Evolutionary conservation across 108 stramenopile species (phyloP), one percentile per base, ranked within the genome.

Genomic region (Nitzschia sp.): DNA sequence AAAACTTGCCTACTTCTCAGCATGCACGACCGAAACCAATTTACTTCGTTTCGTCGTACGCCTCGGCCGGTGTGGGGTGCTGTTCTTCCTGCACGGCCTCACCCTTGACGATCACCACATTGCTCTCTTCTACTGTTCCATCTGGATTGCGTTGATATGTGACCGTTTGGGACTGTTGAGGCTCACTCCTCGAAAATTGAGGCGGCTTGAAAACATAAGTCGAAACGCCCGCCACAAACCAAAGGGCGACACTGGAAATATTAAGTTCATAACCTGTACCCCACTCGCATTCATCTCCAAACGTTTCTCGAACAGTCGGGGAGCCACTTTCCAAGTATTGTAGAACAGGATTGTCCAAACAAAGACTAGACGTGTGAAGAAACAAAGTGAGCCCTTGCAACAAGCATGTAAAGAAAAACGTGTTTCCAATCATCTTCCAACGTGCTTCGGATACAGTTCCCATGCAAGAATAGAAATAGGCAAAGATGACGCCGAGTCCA

Each of bases 301-400:
- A 65, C 9, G 56, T 58, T 2, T 36, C 28, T 29, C 38, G 51
- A 9, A 65, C 19, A 36, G 49, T 1, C 11, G 66, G 47, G 15
- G 35, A 26, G 3, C 54, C 19, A 21, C 19, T 42, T 31, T 74
- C 74, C 8, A 65, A 29, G 23, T 59, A 67, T 65, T 67, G 74
- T 15, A 67, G 1, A 15, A 58, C 66, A 19, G 74, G 74, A 51
- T 74, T 74, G 49, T 74, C 59, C 24, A 32, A 29, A 53, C 74
- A 74, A 6, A 74, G 30, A 54, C 61, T 64, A 18, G 74, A 74
- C 5, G 6, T 11, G n/a, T 58, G n/a, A 18, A 74, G 17, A 2
- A 74, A 11, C 46, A 74, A 36, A 8, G 66, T 74, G 2, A 74
- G 27, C 35, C 74, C 74, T 66, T 74, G 74, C 18, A 66, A 60